Percentiles rank a stretch among this genome's conserved stretches.
Conservation (phyloP, 148 eudicot species). For the Silene latifolia region DNA sequence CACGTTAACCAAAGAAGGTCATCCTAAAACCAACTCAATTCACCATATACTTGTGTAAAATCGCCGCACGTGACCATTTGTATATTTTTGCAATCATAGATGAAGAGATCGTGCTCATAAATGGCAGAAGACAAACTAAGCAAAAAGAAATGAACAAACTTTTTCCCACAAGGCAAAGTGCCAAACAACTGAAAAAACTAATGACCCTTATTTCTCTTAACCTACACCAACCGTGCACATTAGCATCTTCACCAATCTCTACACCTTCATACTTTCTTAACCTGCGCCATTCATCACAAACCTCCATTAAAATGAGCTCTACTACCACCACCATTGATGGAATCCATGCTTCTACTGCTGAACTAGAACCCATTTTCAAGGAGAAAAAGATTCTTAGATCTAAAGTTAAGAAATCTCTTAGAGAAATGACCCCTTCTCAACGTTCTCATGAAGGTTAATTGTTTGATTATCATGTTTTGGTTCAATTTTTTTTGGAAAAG, state of each 20-base stretch:
- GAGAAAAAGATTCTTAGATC: slow-evolving; percentile 57
- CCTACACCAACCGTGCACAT: slow-evolving; percentile 21
- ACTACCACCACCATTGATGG: slow-evolving; percentile 22
- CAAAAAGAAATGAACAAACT: slow-evolving; percentile 19
- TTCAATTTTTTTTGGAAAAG: not conserved
- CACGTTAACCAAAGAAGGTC: no score
- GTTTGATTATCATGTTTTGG: not conserved
- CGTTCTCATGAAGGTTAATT: slow-evolving; percentile 57
- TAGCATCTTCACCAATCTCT: slow-evolving; percentile 19
- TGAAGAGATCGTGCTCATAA: not conserved
- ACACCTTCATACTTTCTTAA: slow-evolving; percentile 4
- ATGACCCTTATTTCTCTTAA: slow-evolving; percentile 6
- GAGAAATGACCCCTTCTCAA: slow-evolving; percentile 52
- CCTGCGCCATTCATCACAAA: slow-evolving; percentile 18
- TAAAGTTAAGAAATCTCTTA: slow-evolving; percentile 57
- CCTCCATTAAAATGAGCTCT: slow-evolving; percentile 33
- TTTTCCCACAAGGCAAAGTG: slow-evolving; percentile 12
- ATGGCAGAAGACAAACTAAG: not conserved
- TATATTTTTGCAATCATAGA: not conserved
- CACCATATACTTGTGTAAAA: no score
- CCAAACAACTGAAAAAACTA: slow-evolving; percentile 11
- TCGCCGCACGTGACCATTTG: no score
- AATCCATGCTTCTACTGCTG: slow-evolving; percentile 11
- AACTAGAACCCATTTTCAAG: slow-evolving; percentile 52
- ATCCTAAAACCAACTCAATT: no score